phyloP scores from a whole-genome alignment of 768 basidiomycete species.

The Artomyces pyxidatus region DNA sequence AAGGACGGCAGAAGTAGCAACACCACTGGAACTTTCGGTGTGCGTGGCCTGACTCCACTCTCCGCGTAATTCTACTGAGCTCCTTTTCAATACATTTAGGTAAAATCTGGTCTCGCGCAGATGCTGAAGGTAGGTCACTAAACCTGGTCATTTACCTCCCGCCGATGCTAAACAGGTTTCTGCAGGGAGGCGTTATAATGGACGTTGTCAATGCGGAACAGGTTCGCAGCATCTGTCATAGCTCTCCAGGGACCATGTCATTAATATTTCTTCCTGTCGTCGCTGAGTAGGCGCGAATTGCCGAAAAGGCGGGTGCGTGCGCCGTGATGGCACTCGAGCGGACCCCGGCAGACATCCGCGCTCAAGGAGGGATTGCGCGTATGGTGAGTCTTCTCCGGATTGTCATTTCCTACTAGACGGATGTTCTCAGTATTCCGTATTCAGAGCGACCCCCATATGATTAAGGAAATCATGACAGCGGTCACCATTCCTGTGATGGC shows the following conservation, averaged over 20 bases:
- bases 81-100: constrained; percentile 33
- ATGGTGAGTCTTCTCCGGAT: too few species aligned
- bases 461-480: constrained; percentile 90
- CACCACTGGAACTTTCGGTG: constrained; percentile 68
- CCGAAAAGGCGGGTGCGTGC: constrained; percentile 94
- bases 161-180: constrained; percentile 5
- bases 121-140: constrained; percentile 74
- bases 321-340: constrained; percentile 97
- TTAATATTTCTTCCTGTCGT: constrained; percentile 10
- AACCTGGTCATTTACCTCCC: constrained; percentile 1
- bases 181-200: constrained; percentile 85
- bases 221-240: constrained; percentile 28
- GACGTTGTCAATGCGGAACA: constrained; percentile 83
- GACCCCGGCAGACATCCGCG: constrained; percentile 91
- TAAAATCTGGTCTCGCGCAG: constrained; percentile 91
- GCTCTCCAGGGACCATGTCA: background rate
- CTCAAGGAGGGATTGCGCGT: constrained; percentile 89
- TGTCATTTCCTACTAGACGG: too few species aligned
- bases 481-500: constrained; percentile 96
- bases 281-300: constrained; percentile 76
- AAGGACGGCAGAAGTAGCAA: constrained; percentile 50
- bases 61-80: background rate
- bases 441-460: constrained; percentile 93
- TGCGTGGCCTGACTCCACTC: constrained; percentile 26
- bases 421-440: background rate